phyloP scores from a whole-genome alignment of 106 monocot species.

The Phalaenopsis aphrodite region DNA sequence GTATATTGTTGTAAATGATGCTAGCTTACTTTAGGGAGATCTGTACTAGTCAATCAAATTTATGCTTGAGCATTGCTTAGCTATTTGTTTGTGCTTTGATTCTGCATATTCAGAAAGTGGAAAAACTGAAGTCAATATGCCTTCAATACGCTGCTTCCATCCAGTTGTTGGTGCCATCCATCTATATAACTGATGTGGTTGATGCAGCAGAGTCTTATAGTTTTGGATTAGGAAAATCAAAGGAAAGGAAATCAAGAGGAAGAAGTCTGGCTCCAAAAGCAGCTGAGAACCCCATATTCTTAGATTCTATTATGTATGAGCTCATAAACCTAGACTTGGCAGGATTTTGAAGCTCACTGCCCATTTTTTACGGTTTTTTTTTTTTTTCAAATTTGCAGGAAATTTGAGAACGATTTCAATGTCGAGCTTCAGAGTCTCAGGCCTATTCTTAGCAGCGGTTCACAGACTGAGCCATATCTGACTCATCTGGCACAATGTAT shows the following conservation, averaged over 20 bases:
- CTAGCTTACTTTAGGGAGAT: background rate
- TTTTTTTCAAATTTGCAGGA: slow-evolving; percentile 27
- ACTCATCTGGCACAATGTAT: slow-evolving; percentile 92
- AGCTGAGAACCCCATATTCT: slow-evolving; percentile 32
- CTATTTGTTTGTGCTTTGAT: background rate
- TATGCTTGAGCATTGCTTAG: background rate
- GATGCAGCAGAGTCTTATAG: slow-evolving; percentile 12
- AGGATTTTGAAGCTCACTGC: background rate
- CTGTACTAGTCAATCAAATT: background rate
- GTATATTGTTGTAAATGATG: background rate
- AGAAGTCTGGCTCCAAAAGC: slow-evolving; percentile 22
- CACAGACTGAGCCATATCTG: slow-evolving; percentile 79
- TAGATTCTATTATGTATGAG: slow-evolving; percentile 62
- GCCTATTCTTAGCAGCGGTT: slow-evolving; percentile 65
- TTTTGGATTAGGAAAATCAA: slow-evolving; percentile 19
- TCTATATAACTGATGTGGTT: slow-evolving; percentile 28
- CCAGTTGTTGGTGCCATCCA: slow-evolving; percentile 75
- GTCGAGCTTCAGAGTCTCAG: slow-evolving; percentile 67
- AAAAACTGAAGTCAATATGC: slow-evolving; percentile 87
- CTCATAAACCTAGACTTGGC: background rate
- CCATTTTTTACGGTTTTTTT: background rate
- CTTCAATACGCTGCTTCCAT: slow-evolving; percentile 80
- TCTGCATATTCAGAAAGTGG: slow-evolving; percentile 61
- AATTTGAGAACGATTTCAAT: slow-evolving; percentile 73
- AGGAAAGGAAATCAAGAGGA: slow-evolving; percentile 19